phyloP scores from a whole-genome alignment of 306 rosid genomes.

The Boehmeria nivea region DNA sequence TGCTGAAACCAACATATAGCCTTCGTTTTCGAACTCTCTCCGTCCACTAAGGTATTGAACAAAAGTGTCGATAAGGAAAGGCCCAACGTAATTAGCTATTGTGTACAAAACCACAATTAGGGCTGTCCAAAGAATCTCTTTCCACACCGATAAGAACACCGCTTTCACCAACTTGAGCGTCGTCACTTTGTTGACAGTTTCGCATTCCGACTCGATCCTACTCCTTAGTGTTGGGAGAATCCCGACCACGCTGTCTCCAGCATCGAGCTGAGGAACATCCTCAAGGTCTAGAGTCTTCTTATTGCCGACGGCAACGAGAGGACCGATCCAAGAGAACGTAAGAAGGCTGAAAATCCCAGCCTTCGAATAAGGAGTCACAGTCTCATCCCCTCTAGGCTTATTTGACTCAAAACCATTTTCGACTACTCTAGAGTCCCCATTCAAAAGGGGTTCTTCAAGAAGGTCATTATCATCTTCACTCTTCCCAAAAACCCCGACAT shows the following conservation, averaged over 20 bases:
- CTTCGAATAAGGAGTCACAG: slow-evolving; percentile 37
- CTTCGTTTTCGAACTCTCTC: slow-evolving; percentile 41
- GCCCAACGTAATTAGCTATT: slow-evolving; percentile 74
- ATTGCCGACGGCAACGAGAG: slow-evolving; percentile 51
- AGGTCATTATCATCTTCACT: slow-evolving; percentile 25
- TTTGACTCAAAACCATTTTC: slow-evolving; percentile 21
- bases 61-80: slow-evolving; percentile 60
- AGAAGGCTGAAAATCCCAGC: slow-evolving; percentile 72
- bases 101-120: slow-evolving; percentile 28
- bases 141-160: slow-evolving; percentile 50
- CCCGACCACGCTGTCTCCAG: slow-evolving; percentile 42
- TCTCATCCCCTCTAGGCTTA: slow-evolving; percentile 30
- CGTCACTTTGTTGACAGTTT: slow-evolving; percentile 31
- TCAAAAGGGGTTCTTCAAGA: slow-evolving; percentile 68
- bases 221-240: slow-evolving; percentile 38
- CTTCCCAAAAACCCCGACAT: slow-evolving; percentile 30
- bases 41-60: slow-evolving; percentile 70
- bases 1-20: slow-evolving; percentile 45
- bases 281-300: slow-evolving; percentile 63
- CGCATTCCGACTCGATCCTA: slow-evolving; percentile 47
- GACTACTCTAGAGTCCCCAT: slow-evolving; percentile 24
- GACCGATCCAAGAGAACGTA: slow-evolving; percentile 71
- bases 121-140: slow-evolving; percentile 43
- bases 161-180: slow-evolving; percentile 45
- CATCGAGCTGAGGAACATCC: slow-evolving; percentile 67